phyloP scores from a whole-genome alignment of 257 asterid species.

The Misopates orontium region DNA sequence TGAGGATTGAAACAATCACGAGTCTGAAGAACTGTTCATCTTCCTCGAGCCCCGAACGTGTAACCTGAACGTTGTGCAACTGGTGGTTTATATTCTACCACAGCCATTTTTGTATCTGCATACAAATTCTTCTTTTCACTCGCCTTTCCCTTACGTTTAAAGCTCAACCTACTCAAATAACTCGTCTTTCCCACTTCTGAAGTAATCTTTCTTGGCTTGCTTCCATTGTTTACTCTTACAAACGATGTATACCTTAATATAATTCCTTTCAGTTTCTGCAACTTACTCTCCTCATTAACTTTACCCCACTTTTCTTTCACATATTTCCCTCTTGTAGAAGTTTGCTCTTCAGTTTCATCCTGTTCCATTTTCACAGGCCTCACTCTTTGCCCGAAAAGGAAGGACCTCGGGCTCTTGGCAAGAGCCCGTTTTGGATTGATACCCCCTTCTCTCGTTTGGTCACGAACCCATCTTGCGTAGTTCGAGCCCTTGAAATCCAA shows the following conservation, averaged over 20 bases:
- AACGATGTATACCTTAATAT: constrained; percentile 52
- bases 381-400: constrained; percentile 30
- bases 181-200: constrained; percentile 29
- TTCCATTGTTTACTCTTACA: constrained; percentile 38
- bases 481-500: constrained; percentile 63
- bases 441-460: constrained; percentile 42
- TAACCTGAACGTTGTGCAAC: constrained; percentile 45
- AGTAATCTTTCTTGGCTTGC: constrained; percentile 30
- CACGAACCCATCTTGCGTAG: constrained; percentile 65
- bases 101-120: constrained; percentile 35
- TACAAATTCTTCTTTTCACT: constrained; percentile 31
- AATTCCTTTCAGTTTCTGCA: constrained; percentile 50
- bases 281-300: constrained; percentile 30
- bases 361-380: constrained; percentile 31
- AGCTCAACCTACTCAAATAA: constrained; percentile 48
- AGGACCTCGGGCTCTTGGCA: constrained; percentile 30
- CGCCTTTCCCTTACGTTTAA: constrained; percentile 44
- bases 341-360: constrained; percentile 21
- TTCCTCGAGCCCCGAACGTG: constrained; percentile 43
- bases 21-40: constrained; percentile 12
- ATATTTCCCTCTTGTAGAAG: constrained; percentile 17
- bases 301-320: constrained; percentile 19
- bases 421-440: constrained; percentile 25
- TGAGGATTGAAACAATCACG: constrained; percentile 9
- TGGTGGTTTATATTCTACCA: constrained; percentile 49